A percentile compares a stretch with the other conserved stretches of the same genome.
phyloP scores from a whole-genome alignment of 495 filamentous ascomycete genomes.

The Xylaria intraflava region DNA sequence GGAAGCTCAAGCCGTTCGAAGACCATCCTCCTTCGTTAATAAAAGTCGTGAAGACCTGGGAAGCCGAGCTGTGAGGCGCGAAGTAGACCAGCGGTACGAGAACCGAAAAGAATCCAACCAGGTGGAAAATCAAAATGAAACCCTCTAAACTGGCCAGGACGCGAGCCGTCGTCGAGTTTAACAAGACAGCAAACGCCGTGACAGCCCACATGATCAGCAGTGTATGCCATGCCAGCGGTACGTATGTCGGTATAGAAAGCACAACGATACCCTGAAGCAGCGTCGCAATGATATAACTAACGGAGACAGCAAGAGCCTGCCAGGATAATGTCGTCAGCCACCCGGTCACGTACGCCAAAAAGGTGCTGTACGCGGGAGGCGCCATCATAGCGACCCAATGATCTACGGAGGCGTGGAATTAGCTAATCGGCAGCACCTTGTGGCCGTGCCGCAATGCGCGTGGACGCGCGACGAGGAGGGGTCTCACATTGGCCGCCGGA shows the following conservation, averaged over 20 bases:
- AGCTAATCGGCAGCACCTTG: not conserved
- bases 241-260: not conserved
- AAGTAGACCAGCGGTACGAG: conserved; percentile 40
- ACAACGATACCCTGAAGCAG: not conserved
- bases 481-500: conserved; percentile 21
- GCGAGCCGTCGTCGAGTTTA: conserved; percentile 34
- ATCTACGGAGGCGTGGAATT: conserved; percentile 2
- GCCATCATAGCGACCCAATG: conserved; percentile 22
- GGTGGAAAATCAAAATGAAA: conserved; percentile 38
- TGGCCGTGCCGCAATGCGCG: not conserved
- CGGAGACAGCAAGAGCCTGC: no score
- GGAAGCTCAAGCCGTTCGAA: conserved; percentile 25
- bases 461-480: not conserved
- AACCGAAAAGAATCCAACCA: conserved; percentile 43
- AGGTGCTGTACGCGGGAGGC: conserved; percentile 9
- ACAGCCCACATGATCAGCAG: no score
- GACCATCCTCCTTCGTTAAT: conserved; percentile 38
- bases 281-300: no score
- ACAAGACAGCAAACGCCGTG: conserved; percentile 24
- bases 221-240: no score
- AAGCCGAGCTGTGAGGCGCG: conserved; percentile 26
- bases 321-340: conserved; percentile 16
- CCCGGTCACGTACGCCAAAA: conserved; percentile 15
- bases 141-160: conserved; percentile 37
- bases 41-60: conserved; percentile 29